These are phyloP conservation scores for Leptographium lundbergii DNA, from an alignment of 2,329 filamentous ascomycete species.

Conservation along the genomic window DNA sequence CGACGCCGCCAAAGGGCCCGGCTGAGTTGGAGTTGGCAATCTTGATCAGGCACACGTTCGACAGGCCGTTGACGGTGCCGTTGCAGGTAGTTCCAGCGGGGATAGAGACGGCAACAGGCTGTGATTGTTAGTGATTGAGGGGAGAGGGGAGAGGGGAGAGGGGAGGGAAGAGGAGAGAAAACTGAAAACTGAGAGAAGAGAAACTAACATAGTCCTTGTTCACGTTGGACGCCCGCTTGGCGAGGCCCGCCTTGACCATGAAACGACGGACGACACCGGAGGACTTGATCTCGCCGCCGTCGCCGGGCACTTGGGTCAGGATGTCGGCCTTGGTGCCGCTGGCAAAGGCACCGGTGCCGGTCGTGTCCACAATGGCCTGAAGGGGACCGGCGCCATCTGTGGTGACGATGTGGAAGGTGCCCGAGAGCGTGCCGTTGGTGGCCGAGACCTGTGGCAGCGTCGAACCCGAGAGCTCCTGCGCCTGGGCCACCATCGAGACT, in stretches of 20 bases:
- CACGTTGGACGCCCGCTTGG: slow-evolving; percentile 16
- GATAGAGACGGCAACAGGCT: slow-evolving; percentile 21
- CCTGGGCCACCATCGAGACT: slow-evolving; percentile 17
- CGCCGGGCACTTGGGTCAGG: slow-evolving; percentile 24
- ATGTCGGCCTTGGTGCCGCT: slow-evolving; percentile 16
- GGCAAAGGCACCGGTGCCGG: slow-evolving; percentile 22
- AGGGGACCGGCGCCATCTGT: slow-evolving; percentile 28
- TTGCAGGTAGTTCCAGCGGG: slow-evolving; percentile 26
- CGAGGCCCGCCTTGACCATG: slow-evolving; percentile 7
- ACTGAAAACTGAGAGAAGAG: too few relatives aligned
- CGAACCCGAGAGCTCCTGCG: slow-evolving; percentile 23
- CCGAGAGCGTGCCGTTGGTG: slow-evolving; percentile 20
- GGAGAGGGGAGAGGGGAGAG: not conserved
- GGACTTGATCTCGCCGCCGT: slow-evolving; percentile 19
- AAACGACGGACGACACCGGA: slow-evolving; percentile 5
- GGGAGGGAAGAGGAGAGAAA: too few relatives aligned
- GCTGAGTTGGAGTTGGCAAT: slow-evolving; percentile 26
- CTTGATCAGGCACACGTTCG: slow-evolving; percentile 29
- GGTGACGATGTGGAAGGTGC: slow-evolving; percentile 27
- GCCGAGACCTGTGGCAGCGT: slow-evolving; percentile 26
- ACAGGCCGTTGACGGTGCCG: slow-evolving; percentile 20
- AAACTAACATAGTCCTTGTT: slow-evolving; percentile 15
- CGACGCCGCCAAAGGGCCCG: slow-evolving; percentile 28
- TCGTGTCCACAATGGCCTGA: slow-evolving; percentile 24
- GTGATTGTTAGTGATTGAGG: slow-evolving; percentile 16